Evolutionary conservation across 257 asterid species (phyloP).

Genomic region (Fraxinus excelsior): DNA sequence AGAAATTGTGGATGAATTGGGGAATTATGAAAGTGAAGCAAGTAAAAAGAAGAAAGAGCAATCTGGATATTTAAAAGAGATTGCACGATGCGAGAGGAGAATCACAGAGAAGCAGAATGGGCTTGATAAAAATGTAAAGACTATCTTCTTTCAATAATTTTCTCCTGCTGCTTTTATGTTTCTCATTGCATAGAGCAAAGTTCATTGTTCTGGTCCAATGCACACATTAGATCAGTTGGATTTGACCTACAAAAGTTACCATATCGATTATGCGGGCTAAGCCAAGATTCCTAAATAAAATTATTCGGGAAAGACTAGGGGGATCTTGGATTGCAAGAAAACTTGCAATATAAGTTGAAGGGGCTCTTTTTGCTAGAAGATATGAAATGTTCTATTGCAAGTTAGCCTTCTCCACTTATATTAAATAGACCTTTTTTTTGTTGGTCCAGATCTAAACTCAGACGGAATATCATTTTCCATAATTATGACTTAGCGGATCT

Average conservation of each 20-base stretch:
- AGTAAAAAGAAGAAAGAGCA: slow-evolving; percentile 75
- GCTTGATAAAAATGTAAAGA: slow-evolving; percentile 76
- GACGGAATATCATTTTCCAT: background rate
- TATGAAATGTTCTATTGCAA: background rate
- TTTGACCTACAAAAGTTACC: slow-evolving; percentile 13
- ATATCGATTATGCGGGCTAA: slow-evolving; percentile 5
- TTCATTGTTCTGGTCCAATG: slow-evolving; percentile 16
- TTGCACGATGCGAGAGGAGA: slow-evolving; percentile 65
- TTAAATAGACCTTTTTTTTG: slow-evolving; percentile 1
- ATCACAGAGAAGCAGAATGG: slow-evolving; percentile 73
- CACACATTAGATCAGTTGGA: slow-evolving; percentile 4
- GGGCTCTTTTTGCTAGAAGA: background rate
- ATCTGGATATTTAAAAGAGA: slow-evolving; percentile 77
- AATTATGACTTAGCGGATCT: background rate
- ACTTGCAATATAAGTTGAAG: background rate
- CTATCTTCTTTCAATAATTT: slow-evolving; percentile 11
- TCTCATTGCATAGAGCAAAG: slow-evolving; percentile 10
- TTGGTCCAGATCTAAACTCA: background rate
- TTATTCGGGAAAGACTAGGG: background rate
- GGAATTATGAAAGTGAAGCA: slow-evolving; percentile 67
- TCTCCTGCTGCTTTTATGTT: slow-evolving; percentile 7
- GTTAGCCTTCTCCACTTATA: slow-evolving; percentile 1
- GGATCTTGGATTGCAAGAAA: background rate
- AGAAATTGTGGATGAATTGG: slow-evolving; percentile 81
- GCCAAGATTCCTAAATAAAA: slow-evolving; percentile 20